Percentiles rank a stretch among this genome's conserved stretches.
Conservation (phyloP, 2,329 filamentous ascomycete species). For the Stagonosporopsis rhizophila region DNA sequence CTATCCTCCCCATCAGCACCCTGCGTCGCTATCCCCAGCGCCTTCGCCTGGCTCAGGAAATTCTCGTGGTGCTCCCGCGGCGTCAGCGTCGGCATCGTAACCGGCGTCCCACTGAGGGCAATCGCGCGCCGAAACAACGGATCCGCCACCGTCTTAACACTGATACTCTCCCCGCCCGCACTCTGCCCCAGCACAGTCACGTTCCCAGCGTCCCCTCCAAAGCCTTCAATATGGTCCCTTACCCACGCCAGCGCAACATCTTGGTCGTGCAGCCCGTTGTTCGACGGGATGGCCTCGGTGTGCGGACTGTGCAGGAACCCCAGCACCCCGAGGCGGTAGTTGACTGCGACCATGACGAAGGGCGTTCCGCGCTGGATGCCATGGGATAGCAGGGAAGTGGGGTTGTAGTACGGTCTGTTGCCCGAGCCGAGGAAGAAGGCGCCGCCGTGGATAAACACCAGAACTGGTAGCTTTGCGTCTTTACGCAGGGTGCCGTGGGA, state of each 20-base stretch:
- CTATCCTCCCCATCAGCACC: neutral
- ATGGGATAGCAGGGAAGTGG: conserved; percentile 25
- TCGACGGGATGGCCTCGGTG: conserved; percentile 40
- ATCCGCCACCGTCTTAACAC: conserved; percentile 15
- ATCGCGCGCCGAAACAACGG: conserved; percentile 27
- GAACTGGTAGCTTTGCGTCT: conserved; percentile 53
- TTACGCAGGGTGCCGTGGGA: conserved; percentile 32
- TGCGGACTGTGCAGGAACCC: conserved; percentile 53
- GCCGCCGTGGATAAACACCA: conserved; percentile 62
- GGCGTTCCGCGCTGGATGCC: conserved; percentile 14
- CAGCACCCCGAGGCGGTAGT: conserved; percentile 37
- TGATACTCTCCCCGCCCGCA: conserved; percentile 49
- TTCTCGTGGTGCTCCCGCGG: conserved; percentile 20
- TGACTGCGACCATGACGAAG: conserved; percentile 18
- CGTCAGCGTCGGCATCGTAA: conserved; percentile 26
- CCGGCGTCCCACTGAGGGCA: conserved; percentile 22
- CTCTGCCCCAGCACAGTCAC: conserved; percentile 54
- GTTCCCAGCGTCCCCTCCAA: conserved; percentile 46
- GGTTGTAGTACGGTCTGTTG: conserved; percentile 60
- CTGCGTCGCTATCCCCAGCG: conserved; percentile 9
- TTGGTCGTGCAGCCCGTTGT: conserved; percentile 44
- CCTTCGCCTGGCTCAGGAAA: conserved; percentile 16
- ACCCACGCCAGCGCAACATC: conserved; percentile 48
- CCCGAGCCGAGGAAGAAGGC: conserved; percentile 58
- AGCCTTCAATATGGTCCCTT: conserved; percentile 41